Base-by-base conservation (phyloP, 1,284 basidiomycete genomes). In the Ceratobasidium sp. region DNA sequence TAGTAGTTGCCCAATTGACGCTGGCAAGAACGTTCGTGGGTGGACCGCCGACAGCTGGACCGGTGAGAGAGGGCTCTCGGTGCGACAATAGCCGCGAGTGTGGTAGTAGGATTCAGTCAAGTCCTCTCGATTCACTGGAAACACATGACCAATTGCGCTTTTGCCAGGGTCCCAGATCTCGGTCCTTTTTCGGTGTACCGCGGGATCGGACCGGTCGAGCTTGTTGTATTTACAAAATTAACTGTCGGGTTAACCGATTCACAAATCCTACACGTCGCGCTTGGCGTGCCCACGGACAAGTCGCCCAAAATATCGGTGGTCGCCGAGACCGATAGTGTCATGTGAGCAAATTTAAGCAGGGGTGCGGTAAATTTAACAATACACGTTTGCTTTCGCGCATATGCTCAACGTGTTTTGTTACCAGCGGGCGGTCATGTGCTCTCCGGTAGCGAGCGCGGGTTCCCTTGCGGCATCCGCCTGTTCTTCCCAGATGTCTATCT, bases 121-220 rank as follows among this genome's bases (percentile, higher is more conserved):
- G 57, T 49, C 42, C 6, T 33, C 42, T 33, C 29, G 36, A 33
- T 39, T 23, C 13, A 23, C 44, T 36, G 44, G 60, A 64, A 64
- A 64, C 60, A 64, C 49, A 64, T 42, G 57, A 64, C 36, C 60
- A 64, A 64, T 64, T 64, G 60, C 49, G 49, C 52, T 64, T 64
- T 41, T 9, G 36, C 4, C 49, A 25, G 60, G 49, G 53, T 49
- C 60, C 60, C 49, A 41, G 46, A 54, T 50, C 49, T 53, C 60
- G 60, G 60, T 64, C 5, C 50, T 41, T 53, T 64, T 41, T 64
- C 60, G 60, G 47, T 25, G 21, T 50, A 23, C 42, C 47, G 47
- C 23, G 25, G 49, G 21, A 41, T 54, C 60, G 60, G 60, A 11
- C 60, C 60, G 60, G 60, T 41, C 13, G 29, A 23, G 7, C 27